Base-by-base conservation (phyloP, 345 rosid species). In the Eucalyptus leucophloia region DNA sequence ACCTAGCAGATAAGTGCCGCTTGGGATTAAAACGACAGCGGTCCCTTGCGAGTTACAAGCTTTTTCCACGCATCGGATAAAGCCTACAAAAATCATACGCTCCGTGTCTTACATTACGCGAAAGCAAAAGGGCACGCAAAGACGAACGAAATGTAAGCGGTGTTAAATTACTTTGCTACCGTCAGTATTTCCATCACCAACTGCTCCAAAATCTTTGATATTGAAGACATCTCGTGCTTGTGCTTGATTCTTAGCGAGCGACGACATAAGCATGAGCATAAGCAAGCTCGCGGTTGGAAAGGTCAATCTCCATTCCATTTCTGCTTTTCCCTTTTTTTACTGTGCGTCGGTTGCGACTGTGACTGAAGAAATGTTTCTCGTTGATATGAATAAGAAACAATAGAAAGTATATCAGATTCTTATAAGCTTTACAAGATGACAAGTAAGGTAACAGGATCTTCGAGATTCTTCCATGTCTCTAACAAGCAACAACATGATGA, bases 41-140 rank as follows among this genome's bases (percentile, higher is more conserved):
- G 4, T 49, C 17, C 87, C 91, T 4, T 7, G 8, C 15, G 72
- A 90, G 4, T n/a, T 24, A 69, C 95, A 93, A 65, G 93, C 94
- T 37, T 32, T 6, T 6, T 67, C 92, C 92, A 92, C 54, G 89
- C 87, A 23, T 14, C 30, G 4, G 47, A 6, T 49, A 93, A 88
- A 3, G 92, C 90, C 93, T 92, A 54, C 49, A 50, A 88, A 40
- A 19, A 34, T 16, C 18, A 81, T n/a, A 32, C 21, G 47, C 44
- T 34, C 7, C 37, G 28, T 32, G 34, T n/a, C 42, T 45, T 12
- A 49, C 65, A n/a, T 86, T 16, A 42, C 28, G n/a, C 4, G 62
- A 42, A 87, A 58, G 62, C 69, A 37, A 51, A 44, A 87, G 26
- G n/a, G 30, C 21, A 58, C 24, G 62, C 62, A 23, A 24, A 56